phyloP scores from a whole-genome alignment of 2,329 filamentous ascomycete genomes.

The Tolypocladium nubicola region DNA sequence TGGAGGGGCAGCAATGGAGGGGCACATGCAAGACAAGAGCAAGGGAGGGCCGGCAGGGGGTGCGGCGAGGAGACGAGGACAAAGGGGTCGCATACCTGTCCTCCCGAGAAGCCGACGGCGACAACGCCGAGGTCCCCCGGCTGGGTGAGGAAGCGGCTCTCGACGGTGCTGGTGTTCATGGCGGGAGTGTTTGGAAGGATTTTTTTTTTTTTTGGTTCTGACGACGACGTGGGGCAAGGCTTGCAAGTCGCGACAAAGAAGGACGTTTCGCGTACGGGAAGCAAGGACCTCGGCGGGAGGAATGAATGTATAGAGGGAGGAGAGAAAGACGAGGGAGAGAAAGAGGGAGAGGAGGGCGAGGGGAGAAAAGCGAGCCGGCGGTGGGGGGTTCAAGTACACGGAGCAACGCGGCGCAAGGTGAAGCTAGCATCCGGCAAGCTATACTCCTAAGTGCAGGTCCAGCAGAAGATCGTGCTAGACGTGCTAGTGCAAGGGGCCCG shows the following conservation, averaged over 20 bases:
- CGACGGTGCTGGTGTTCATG: conserved; percentile 44
- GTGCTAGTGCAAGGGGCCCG: conserved; percentile 3
- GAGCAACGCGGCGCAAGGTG: background rate
- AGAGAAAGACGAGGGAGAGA: background rate
- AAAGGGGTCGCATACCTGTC: conserved; percentile 55
- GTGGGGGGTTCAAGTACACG: background rate
- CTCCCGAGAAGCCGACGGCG: conserved; percentile 91
- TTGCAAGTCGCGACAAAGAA: background rate
- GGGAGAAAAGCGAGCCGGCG: background rate
- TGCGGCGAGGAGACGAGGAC: background rate
- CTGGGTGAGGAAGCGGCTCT: conserved; percentile 68
- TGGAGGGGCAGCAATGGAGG: background rate
- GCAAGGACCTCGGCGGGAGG: background rate
- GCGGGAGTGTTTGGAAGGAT: conserved; percentile 3
- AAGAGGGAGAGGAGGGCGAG: background rate
- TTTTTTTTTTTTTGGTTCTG: background rate
- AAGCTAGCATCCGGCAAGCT: conserved; percentile 3
- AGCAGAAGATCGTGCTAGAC: conserved; percentile 1
- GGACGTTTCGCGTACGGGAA: background rate
- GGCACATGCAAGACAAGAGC: background rate
- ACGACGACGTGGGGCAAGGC: background rate
- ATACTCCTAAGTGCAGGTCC: conserved; percentile 13
- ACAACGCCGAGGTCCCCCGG: conserved; percentile 80
- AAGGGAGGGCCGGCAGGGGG: background rate
- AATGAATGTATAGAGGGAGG: background rate